These are phyloP conservation scores for Xylariaceae sp. DNA, from an alignment of 2,329 filamentous ascomycete species.

Conservation along the genomic window DNA sequence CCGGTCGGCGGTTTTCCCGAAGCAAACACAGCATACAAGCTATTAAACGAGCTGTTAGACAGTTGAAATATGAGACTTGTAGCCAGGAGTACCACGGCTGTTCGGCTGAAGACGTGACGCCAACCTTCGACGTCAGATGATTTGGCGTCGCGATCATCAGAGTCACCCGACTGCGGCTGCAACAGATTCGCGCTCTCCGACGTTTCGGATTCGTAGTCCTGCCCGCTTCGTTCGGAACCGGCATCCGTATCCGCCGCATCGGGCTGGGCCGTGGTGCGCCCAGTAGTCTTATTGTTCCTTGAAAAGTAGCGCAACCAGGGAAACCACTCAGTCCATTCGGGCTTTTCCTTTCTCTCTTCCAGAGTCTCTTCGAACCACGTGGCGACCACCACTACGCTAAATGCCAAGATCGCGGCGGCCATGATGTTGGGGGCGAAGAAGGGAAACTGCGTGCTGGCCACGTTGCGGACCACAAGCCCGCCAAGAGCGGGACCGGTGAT, in stretches of 20 bases:
- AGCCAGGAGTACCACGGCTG: constrained; percentile 73
- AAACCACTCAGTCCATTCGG: constrained; percentile 33
- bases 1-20: constrained; percentile 72
- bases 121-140: constrained; percentile 45
- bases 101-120: constrained; percentile 66
- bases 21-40: constrained; percentile 89
- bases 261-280: constrained; percentile 28
- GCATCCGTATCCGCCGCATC: constrained; percentile 21
- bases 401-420: constrained; percentile 64
- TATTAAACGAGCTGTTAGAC: constrained; percentile 92
- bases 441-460: constrained; percentile 62
- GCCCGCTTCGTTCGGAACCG: constrained; percentile 22
- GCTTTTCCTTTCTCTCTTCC: constrained; percentile 41
- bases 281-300: constrained; percentile 18
- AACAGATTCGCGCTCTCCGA: constrained; percentile 28
- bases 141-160: constrained; percentile 41
- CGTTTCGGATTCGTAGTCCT: constrained; percentile 20
- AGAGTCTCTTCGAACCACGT: constrained; percentile 85
- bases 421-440: constrained; percentile 83
- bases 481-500: constrained; percentile 93
- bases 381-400: constrained; percentile 70
- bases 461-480: constrained; percentile 68
- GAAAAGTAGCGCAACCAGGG: constrained; percentile 33
- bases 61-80: constrained; percentile 94
- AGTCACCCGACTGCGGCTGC: constrained; percentile 35